Base-by-base conservation (phyloP, 2,329 filamentous ascomycete genomes). In the Colletotrichum godetiae region DNA sequence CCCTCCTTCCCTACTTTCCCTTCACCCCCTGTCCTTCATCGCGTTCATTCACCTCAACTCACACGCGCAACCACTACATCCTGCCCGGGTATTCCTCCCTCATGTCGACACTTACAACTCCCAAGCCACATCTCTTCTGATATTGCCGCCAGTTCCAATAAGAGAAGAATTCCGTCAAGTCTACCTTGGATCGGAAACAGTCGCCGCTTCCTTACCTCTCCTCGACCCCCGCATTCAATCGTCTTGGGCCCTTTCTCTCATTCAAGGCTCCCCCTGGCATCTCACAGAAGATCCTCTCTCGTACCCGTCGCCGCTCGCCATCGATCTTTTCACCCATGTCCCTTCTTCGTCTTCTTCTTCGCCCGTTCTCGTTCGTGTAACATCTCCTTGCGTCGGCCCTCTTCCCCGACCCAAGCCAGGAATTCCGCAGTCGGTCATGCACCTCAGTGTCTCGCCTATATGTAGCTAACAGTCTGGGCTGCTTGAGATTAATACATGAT, bases 401-500 rank as follows among this genome's bases (percentile, higher is more conserved):
- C 24, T 13, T 66, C 19, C 29, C 29, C 60, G 19, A 27, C 22
- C 46, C 31, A 37, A 64, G n/a, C 46, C 11, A 22, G 42, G 11
- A 15, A 19, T 11, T 27, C 29, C 19, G 29, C 27, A 15, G n/a
- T 55, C 61, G 63, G 72, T 57, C 68, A 74, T 68, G 64, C 68
- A 42, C 37, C 37, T 42, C 37, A 68, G 64, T n/a, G 37, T 55
- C 60, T 68, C 65, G 27, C 31, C 13, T 4, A 33, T 13, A 56
- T 61, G 37, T 56, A 60, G 64, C 68, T 65, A 68, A 49, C n/a
- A 64, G 58, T 69, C 64, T 73, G 60, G 64, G 56, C 60, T 65
- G 60, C 63, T n/a, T 42, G 52, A 68, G 46, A 74, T 73, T 68
- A 63, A 74, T 73, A 74, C 65, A 61, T 56, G 59, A 33, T 56